Percentiles rank a stretch among this genome's conserved stretches.
These are phyloP conservation scores for Neurospora sp. DNA, from an alignment of 495 filamentous ascomycete species.

Conservation along the genomic window DNA sequence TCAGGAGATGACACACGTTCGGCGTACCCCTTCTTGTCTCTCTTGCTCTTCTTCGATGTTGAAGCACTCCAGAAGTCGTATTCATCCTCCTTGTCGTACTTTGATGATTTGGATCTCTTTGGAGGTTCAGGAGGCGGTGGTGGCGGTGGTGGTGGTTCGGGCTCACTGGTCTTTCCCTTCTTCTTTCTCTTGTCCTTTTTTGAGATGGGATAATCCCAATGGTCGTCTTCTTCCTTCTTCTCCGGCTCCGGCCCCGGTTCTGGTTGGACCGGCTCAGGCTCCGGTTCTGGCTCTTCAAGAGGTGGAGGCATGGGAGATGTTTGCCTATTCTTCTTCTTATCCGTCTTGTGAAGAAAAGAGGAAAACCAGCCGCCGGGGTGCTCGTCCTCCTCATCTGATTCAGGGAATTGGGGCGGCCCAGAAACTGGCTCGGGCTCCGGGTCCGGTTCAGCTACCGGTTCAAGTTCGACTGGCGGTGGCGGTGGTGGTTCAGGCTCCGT, in stretches of 20 bases:
- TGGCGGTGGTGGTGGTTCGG: constrained; percentile 5
- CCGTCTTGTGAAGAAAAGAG: constrained; percentile 12
- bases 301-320: not conserved
- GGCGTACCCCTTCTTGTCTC: not conserved
- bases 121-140: constrained; percentile 2
- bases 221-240: constrained; percentile 16
- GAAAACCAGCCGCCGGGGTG: constrained; percentile 4
- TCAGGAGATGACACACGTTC: constrained; percentile 8
- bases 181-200: constrained; percentile 28
- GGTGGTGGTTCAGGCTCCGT: constrained; percentile 7
- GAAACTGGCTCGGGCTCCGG: constrained; percentile 12
- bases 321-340: constrained; percentile 23
- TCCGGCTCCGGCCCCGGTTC: constrained; percentile 24
- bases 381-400: constrained; percentile 4
- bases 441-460: constrained; percentile 16
- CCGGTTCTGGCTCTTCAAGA: constrained; percentile 5
- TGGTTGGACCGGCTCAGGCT: constrained; percentile 6
- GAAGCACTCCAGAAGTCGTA: constrained; percentile 4
- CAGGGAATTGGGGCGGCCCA: not conserved
- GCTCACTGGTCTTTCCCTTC: constrained; percentile 12
- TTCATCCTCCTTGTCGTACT: not conserved
- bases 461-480: constrained; percentile 12
- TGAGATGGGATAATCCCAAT: constrained; percentile 9
- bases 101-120: not conserved
- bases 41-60: constrained; percentile 9